These are phyloP conservation scores for Gnomoniopsis sp. DNA, from an alignment of 2,329 filamentous ascomycete genomes.

Conservation along the genomic window DNA sequence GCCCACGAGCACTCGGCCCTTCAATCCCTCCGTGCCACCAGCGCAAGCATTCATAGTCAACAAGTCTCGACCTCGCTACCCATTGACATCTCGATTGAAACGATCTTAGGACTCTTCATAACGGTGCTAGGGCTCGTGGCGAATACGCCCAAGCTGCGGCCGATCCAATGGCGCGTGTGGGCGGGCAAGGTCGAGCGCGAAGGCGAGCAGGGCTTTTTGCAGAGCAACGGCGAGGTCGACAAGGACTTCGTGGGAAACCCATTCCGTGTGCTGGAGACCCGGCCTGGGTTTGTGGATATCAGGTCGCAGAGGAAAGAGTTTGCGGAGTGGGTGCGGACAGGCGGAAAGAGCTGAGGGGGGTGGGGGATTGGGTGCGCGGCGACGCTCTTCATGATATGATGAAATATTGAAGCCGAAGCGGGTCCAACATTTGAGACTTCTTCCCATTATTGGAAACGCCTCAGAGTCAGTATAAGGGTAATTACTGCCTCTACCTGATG, in stretches of 20 bases:
- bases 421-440: background rate
- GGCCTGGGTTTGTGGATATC: conserved; percentile 85
- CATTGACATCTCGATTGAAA: conserved; percentile 83
- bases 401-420: background rate
- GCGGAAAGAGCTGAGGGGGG: conserved; percentile 13
- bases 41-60: conserved; percentile 41
- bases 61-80: conserved; percentile 58
- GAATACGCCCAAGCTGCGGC: conserved; percentile 72
- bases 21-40: conserved; percentile 52
- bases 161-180: conserved; percentile 81
- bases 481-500: too few relatives aligned
- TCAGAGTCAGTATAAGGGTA: too few relatives aligned
- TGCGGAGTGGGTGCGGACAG: conserved; percentile 63
- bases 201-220: conserved; percentile 57
- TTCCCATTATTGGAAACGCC: too few relatives aligned
- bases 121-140: conserved; percentile 81
- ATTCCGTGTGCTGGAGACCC: conserved; percentile 73
- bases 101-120: conserved; percentile 73
- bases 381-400: background rate
- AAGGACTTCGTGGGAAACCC: conserved; percentile 73
- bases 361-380: background rate
- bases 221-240: conserved; percentile 61
- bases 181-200: conserved; percentile 80
- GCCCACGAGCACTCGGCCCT: conserved; percentile 86
- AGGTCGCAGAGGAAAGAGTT: conserved; percentile 78